These are phyloP conservation scores for Colletotrichum echinochloae DNA, from an alignment of 2,329 filamentous ascomycete species.

Conservation along the genomic window DNA sequence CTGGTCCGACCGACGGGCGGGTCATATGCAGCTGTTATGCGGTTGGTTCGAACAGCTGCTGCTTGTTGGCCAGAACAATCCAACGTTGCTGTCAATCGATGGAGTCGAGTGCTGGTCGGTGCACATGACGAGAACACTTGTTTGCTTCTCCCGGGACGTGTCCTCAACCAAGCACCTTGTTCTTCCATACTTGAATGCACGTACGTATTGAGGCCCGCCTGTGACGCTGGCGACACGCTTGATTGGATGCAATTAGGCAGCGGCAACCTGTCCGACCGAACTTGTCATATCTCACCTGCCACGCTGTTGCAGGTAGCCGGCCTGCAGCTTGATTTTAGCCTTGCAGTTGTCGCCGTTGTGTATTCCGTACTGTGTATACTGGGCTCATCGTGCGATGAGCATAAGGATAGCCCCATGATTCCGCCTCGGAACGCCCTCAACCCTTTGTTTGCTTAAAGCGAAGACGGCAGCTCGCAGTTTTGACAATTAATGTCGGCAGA, in stretches of 20 bases:
- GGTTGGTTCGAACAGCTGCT: conserved; percentile 27
- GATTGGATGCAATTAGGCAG: conserved; percentile 23
- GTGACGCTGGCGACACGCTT: conserved; percentile 22
- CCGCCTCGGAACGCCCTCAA: background rate
- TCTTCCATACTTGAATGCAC: conserved; percentile 5
- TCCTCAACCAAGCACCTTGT: background rate
- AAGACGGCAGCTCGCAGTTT: background rate
- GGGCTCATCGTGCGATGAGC: background rate
- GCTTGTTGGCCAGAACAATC: conserved; percentile 26
- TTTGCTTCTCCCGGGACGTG: conserved; percentile 21
- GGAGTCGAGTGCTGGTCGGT: conserved; percentile 23
- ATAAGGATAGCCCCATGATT: background rate
- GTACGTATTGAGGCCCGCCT: conserved; percentile 15
- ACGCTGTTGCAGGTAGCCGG: conserved; percentile 30
- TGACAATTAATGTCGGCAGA: conserved; percentile 22
- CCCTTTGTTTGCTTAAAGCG: background rate
- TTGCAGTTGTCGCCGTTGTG: background rate
- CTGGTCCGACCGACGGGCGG: conserved; percentile 19
- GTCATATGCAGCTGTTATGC: conserved; percentile 38
- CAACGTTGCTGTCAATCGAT: conserved; percentile 27
- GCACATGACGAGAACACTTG: conserved; percentile 29
- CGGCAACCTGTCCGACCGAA: conserved; percentile 15
- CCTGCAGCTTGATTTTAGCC: conserved; percentile 18
- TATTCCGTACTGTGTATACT: background rate
- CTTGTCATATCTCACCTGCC: conserved; percentile 33